Evolutionary conservation across 1,284 basidiomycete genomes (phyloP).

Genomic region (Laetiporus sulphureus): DNA sequence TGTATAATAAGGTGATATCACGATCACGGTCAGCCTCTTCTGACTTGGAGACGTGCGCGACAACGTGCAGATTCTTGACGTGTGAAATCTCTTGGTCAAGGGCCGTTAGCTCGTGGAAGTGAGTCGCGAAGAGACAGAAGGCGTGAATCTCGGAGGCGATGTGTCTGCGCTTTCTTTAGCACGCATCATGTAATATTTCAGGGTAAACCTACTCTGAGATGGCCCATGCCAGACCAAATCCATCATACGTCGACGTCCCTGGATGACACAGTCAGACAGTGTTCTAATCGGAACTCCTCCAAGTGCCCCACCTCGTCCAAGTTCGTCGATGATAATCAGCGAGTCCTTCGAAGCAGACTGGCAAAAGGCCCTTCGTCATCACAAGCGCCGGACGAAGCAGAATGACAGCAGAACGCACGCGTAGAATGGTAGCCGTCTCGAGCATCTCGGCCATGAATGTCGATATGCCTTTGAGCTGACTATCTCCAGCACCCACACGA

Average conservation of each 20-base stretch:
- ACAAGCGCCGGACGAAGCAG: neutral
- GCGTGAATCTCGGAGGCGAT: constrained; percentile 89
- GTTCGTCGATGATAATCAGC: constrained; percentile 96
- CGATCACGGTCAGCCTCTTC: constrained; percentile 60
- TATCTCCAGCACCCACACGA: constrained; percentile 95
- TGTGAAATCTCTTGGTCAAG: constrained; percentile 82
- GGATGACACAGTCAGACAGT: constrained; percentile 1
- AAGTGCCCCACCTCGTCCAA: constrained; percentile 86
- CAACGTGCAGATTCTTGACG: constrained; percentile 94
- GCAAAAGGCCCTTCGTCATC: neutral
- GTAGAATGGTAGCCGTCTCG: constrained; percentile 93
- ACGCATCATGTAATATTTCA: neutral
- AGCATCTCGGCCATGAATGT: constrained; percentile 99
- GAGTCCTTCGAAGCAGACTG: constrained; percentile 91
- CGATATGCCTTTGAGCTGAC: constrained; percentile 94
- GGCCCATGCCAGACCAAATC: constrained; percentile 98
- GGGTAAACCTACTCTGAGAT: constrained; percentile 79
- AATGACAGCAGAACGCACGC: constrained; percentile 40
- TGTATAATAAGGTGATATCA: constrained; percentile 92
- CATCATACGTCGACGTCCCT: constrained; percentile 98
- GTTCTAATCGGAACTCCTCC: neutral
- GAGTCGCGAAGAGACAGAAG: constrained; percentile 95
- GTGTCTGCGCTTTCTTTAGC: constrained; percentile 48
- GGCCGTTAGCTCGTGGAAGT: constrained; percentile 96
- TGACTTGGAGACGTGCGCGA: constrained; percentile 77